These are phyloP conservation scores for Trifolium fragiferum DNA, from an alignment of 306 rosid species.

Conservation along the genomic window DNA sequence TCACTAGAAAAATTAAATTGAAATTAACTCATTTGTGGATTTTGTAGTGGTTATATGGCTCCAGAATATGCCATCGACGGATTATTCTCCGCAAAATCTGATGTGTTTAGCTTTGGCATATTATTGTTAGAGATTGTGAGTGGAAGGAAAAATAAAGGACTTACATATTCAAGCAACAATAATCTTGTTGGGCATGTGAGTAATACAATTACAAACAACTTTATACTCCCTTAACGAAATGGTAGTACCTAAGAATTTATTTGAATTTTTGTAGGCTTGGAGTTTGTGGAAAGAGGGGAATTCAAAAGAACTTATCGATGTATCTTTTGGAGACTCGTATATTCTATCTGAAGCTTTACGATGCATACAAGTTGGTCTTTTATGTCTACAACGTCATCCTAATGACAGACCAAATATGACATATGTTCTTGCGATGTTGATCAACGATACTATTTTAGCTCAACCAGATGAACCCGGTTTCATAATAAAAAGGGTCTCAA, in stretches of 20 bases:
- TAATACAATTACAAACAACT: neutral
- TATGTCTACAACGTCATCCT: constrained; percentile 34
- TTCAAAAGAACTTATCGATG: constrained; percentile 24
- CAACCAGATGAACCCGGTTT: constrained; percentile 27
- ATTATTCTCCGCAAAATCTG: constrained; percentile 10
- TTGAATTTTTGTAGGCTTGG: constrained; percentile 35
- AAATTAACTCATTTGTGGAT: neutral
- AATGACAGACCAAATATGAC: constrained; percentile 29
- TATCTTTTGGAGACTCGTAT: neutral
- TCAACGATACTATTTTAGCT: constrained; percentile 2
- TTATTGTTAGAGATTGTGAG: constrained; percentile 24
- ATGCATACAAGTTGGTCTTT: constrained; percentile 37
- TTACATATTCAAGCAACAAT: neutral
- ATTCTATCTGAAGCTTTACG: constrained; percentile 27
- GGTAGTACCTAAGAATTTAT: neutral
- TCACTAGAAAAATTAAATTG: neutral
- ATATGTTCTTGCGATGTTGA: constrained; percentile 34
- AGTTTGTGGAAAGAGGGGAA: constrained; percentile 34
- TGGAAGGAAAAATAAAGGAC: constrained; percentile 10
- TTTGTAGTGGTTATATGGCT: constrained; percentile 24
- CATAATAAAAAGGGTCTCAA: neutral
- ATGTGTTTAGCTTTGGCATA: constrained; percentile 35
- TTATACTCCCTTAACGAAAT: neutral
- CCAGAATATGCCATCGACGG: constrained; percentile 31
- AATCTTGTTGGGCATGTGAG: constrained; percentile 39